Percentiles rank a stretch among this genome's conserved stretches.
These are phyloP conservation scores for Themeda triandra DNA, from an alignment of 176 grass and related monocot species.

Conservation along the genomic window DNA sequence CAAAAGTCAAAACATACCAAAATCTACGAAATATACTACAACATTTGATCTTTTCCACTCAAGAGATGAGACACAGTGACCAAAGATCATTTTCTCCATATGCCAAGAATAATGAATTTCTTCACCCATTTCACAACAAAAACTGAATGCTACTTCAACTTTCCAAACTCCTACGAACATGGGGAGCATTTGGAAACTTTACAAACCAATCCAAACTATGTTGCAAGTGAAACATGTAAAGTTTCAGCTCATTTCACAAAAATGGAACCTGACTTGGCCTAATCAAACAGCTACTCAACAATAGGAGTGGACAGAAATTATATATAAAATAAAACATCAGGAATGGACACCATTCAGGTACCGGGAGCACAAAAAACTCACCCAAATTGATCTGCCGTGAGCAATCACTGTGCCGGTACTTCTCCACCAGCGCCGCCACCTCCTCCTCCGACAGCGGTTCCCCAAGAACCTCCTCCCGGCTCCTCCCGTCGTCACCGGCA, in stretches of 20 bases:
- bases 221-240: not conserved
- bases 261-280: not conserved
- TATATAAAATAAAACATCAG: not conserved
- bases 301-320: not conserved
- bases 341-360: not conserved
- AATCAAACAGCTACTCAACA: not conserved
- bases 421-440: slow-evolving; percentile 50
- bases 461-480: slow-evolving; percentile 34
- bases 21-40: not conserved
- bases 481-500: not conserved
- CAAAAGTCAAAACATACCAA: not conserved
- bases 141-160: not conserved
- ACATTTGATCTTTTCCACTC: not conserved
- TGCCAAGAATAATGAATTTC: not conserved
- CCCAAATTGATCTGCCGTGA: slow-evolving; percentile 68
- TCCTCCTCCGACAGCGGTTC: slow-evolving; percentile 47
- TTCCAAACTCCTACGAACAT: not conserved
- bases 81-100: not conserved
- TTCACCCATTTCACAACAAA: not conserved
- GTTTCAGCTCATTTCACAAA: not conserved
- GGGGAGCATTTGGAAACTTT: not conserved
- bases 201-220: not conserved
- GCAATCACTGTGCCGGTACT: slow-evolving; percentile 60
- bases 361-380: not conserved
- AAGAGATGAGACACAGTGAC: not conserved